Evolutionary conservation across 192 early-diverging fungal species (phyloP).

Genomic region (Mortierella antarctica): DNA sequence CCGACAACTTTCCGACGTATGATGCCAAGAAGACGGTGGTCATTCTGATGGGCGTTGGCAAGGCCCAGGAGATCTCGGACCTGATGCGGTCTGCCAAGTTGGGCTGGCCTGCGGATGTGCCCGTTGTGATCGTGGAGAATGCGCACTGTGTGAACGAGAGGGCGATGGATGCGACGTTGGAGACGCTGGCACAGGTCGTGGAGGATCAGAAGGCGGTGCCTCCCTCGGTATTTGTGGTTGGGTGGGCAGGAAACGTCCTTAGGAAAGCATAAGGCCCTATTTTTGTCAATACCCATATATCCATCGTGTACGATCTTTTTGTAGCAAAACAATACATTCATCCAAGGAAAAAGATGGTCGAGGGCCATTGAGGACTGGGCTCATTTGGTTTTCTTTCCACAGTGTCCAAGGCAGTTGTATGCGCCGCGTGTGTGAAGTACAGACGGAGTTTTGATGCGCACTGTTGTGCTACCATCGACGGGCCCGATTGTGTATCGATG

Average conservation of each 20-base stretch:
- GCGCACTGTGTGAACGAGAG: conserved; percentile 81
- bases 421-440: too few relatives aligned
- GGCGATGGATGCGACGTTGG: conserved; percentile 73
- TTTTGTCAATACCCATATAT: too few relatives aligned
- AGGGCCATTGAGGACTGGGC: too few relatives aligned
- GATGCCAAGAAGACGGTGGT: conserved; percentile 78
- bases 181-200: conserved; percentile 70
- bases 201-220: conserved; percentile 71
- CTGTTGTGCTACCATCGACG: too few relatives aligned
- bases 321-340: not conserved
- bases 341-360: not conserved
- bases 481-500: too few relatives aligned
- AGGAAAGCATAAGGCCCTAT: not conserved
- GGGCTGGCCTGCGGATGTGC: conserved; percentile 73
- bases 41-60: conserved; percentile 86
- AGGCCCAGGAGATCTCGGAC: conserved; percentile 71
- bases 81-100: conserved; percentile 56
- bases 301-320: too few relatives aligned
- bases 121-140: conserved; percentile 87
- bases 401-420: too few relatives aligned
- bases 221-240: conserved; percentile 86
- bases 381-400: too few relatives aligned
- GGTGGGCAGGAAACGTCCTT: conserved; percentile 62
- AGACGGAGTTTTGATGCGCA: too few relatives aligned
- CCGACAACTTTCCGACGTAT: conserved; percentile 74